Evolutionary conservation across 306 rosid genomes (phyloP).

Genomic region (Medicago arabica): DNA sequence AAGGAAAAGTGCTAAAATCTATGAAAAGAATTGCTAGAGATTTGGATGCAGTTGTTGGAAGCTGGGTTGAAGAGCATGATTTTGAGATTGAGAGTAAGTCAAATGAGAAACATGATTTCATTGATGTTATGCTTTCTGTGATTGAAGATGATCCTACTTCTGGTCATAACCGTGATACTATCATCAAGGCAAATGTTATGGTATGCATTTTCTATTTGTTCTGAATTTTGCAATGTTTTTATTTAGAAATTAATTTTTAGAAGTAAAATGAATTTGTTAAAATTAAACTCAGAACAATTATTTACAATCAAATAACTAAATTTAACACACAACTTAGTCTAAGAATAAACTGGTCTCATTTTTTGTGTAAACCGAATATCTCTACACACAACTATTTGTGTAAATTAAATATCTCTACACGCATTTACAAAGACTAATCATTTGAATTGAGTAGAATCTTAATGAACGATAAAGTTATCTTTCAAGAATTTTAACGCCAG

Average conservation of each 20-base stretch:
- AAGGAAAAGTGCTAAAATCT: constrained; percentile 44
- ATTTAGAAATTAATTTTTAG: background rate
- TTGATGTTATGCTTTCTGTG: constrained; percentile 56
- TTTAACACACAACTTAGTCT: too few species aligned
- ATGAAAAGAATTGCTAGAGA: constrained; percentile 62
- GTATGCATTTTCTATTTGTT: constrained; percentile 33
- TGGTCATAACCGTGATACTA: constrained; percentile 48
- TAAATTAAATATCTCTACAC: too few species aligned
- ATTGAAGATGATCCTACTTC: constrained; percentile 49
- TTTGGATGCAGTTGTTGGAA: constrained; percentile 49
- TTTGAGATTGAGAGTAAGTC: background rate
- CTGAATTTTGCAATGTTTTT: background rate
- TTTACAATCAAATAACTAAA: too few species aligned
- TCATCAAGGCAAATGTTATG: constrained; percentile 55
- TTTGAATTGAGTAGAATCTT: too few species aligned
- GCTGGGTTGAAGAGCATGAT: constrained; percentile 61
- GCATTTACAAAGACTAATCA: too few species aligned
- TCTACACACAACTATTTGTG: too few species aligned
- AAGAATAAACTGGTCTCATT: too few species aligned
- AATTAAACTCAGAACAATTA: background rate
- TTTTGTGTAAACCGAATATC: too few species aligned
- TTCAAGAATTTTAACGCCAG: too few species aligned
- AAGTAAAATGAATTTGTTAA: background rate
- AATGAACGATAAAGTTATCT: too few species aligned
- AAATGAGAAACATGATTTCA: constrained; percentile 54